These are phyloP conservation scores for Fusarium chlamydosporum DNA, from an alignment of 2,329 filamentous ascomycete species.

Conservation along the genomic window DNA sequence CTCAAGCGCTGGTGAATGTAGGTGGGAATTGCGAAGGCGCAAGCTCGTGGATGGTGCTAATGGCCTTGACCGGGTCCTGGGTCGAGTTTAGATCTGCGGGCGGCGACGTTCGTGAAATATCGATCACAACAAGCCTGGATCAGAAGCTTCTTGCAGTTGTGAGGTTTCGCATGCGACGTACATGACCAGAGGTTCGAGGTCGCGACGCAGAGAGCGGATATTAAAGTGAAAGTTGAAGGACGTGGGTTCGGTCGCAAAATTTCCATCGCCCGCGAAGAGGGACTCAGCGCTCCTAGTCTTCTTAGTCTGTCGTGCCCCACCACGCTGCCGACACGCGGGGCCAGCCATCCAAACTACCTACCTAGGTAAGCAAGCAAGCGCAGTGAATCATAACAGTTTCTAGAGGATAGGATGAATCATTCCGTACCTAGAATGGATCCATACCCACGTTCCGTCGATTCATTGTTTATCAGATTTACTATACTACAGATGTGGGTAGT, in stretches of 20 bases:
- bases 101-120: constrained; percentile 7
- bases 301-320: constrained; percentile 48
- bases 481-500: no score
- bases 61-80: background rate
- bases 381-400: constrained; percentile 20
- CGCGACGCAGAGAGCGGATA: constrained; percentile 10
- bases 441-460: no score
- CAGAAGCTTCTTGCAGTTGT: constrained; percentile 18
- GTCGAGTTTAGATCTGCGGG: constrained; percentile 10
- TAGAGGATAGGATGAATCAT: no score
- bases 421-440: no score
- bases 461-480: no score
- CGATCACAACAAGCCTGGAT: constrained; percentile 35
- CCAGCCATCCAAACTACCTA: constrained; percentile 18
- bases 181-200: constrained; percentile 42
- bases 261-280: constrained; percentile 41
- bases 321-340: constrained; percentile 44
- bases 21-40: constrained; percentile 6
- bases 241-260: constrained; percentile 44
- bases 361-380: no score
- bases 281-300: constrained; percentile 23
- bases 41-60: constrained; percentile 1
- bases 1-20: background rate
- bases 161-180: constrained; percentile 24
- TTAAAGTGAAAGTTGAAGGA: constrained; percentile 13